phyloP scores from a whole-genome alignment of 495 filamentous ascomycete species.

The Pyrenula massariospora region DNA sequence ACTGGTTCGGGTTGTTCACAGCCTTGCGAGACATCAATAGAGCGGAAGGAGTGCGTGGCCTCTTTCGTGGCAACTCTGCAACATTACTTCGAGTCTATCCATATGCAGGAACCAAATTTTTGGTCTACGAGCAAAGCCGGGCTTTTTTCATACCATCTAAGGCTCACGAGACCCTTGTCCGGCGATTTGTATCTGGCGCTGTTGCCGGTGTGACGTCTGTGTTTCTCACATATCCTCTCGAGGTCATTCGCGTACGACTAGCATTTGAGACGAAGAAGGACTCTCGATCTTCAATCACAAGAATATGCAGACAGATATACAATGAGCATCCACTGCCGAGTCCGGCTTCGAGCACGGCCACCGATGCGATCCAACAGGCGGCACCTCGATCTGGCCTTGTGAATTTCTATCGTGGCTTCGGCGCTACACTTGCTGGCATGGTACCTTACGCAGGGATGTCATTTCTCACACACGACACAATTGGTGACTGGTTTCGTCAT shows the following conservation, averaged over 20 bases:
- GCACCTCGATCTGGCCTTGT: slow-evolving; percentile 55
- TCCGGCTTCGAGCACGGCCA: slow-evolving; percentile 13
- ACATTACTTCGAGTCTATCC: slow-evolving; percentile 92
- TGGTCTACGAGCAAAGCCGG: slow-evolving; percentile 93
- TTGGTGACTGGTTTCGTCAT: slow-evolving; percentile 65
- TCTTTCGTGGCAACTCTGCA: slow-evolving; percentile 89
- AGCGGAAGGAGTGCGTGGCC: slow-evolving; percentile 57
- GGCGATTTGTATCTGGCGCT: slow-evolving; percentile 67
- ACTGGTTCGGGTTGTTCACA: slow-evolving; percentile 64
- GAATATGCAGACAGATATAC: slow-evolving; percentile 77
- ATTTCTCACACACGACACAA: slow-evolving; percentile 91
- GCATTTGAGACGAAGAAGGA: slow-evolving; percentile 81
- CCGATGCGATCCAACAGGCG: slow-evolving; percentile 24
- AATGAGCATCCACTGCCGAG: slow-evolving; percentile 42
- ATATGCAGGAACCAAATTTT: slow-evolving; percentile 94
- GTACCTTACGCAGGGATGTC: slow-evolving; percentile 92
- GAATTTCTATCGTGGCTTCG: slow-evolving; percentile 95
- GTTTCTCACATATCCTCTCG: slow-evolving; percentile 90
- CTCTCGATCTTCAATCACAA: slow-evolving; percentile 48
- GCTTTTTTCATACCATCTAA: slow-evolving; percentile 54
- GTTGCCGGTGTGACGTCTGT: slow-evolving; percentile 82
- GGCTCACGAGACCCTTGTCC: slow-evolving; percentile 66
- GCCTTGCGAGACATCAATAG: slow-evolving; percentile 77
- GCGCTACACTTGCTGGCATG: slow-evolving; percentile 83
- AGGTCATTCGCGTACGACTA: slow-evolving; percentile 82